A percentile compares a stretch with the other conserved stretches of the same genome.
Evolutionary conservation across 2,329 filamentous ascomycete genomes (phyloP).

Genomic region (Lizonia empirigonia): DNA sequence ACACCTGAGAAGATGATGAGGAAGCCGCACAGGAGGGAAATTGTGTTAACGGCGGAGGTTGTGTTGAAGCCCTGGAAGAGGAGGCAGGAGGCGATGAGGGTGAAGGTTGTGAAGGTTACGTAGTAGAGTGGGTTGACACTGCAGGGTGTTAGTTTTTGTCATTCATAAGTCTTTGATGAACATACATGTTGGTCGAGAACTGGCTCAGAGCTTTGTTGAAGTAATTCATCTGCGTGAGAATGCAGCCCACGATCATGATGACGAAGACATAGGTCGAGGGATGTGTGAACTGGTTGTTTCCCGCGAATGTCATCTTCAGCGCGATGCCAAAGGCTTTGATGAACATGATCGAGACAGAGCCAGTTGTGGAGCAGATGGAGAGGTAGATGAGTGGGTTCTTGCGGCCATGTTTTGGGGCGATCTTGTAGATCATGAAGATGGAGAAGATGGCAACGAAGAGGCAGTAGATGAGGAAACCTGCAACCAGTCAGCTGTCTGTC

Average conservation of each 20-base stretch:
- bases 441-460: constrained; percentile 80
- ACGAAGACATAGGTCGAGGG: constrained; percentile 97
- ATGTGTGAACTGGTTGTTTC: constrained; percentile 93
- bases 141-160: constrained; percentile 17
- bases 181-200: constrained; percentile 96
- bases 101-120: constrained; percentile 95
- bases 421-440: constrained; percentile 92
- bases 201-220: constrained; percentile 98
- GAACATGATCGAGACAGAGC: constrained; percentile 97
- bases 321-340: constrained; percentile 99
- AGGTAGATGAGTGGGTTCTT: constrained; percentile 96
- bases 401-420: constrained; percentile 88
- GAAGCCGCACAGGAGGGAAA: constrained; percentile 91
- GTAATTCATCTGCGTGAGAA: constrained; percentile 99
- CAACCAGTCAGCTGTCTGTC: constrained; percentile 18
- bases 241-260: constrained; percentile 90
- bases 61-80: constrained; percentile 97
- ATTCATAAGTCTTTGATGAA: constrained; percentile 18
- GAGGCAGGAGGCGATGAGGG: constrained; percentile 92
- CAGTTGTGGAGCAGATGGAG: constrained; percentile 96
- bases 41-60: constrained; percentile 85
- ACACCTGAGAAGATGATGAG: constrained; percentile 94
- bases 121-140: constrained; percentile 97
- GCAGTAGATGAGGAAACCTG: constrained; percentile 91
- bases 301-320: constrained; percentile 88